A percentile compares a stretch with the other conserved stretches of the same genome.
Conservation (phyloP, 2,329 filamentous ascomycete species). For the Acrocalymma vagum region DNA sequence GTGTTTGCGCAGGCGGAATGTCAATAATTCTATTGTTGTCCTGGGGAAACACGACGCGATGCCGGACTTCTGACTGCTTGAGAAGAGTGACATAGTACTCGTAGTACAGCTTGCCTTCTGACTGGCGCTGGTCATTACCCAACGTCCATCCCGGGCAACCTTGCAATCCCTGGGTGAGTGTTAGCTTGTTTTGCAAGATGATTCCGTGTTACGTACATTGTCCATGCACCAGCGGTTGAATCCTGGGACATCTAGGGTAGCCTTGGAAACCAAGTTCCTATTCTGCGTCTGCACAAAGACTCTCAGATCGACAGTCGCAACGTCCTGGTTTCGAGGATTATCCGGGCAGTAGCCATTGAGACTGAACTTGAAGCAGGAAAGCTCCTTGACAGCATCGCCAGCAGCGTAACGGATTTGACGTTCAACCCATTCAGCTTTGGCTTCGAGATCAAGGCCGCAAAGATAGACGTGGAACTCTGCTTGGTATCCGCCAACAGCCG, state of each 20-base stretch:
- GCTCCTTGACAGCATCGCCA: slow-evolving; percentile 34
- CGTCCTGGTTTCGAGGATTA: slow-evolving; percentile 42
- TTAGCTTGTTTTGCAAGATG: no score
- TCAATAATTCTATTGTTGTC: slow-evolving; percentile 36
- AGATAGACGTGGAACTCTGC: slow-evolving; percentile 54
- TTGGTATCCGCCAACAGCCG: slow-evolving; percentile 54
- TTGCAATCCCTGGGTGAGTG: no score
- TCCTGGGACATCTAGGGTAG: slow-evolving; percentile 29
- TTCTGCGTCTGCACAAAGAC: slow-evolving; percentile 33
- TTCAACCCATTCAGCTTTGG: slow-evolving; percentile 53
- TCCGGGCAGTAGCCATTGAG: slow-evolving; percentile 30
- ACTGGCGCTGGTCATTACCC: slow-evolving; percentile 29
- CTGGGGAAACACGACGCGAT: slow-evolving; percentile 36
- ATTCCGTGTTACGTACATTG: slow-evolving; percentile 49
- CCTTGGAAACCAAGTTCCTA: slow-evolving; percentile 28
- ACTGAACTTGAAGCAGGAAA: slow-evolving; percentile 45
- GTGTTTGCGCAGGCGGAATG: slow-evolving; percentile 41
- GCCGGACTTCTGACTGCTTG: slow-evolving; percentile 31
- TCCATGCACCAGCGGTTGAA: slow-evolving; percentile 36
- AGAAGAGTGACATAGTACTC: slow-evolving; percentile 53
- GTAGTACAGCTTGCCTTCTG: slow-evolving; percentile 32
- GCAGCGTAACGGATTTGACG: slow-evolving; percentile 42
- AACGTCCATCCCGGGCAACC: slow-evolving; percentile 53
- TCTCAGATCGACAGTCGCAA: slow-evolving; percentile 48
- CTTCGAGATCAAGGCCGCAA: slow-evolving; percentile 52